Conservation (phyloP, 805 yeast species). For the Pichia cephalocereana region DNA sequence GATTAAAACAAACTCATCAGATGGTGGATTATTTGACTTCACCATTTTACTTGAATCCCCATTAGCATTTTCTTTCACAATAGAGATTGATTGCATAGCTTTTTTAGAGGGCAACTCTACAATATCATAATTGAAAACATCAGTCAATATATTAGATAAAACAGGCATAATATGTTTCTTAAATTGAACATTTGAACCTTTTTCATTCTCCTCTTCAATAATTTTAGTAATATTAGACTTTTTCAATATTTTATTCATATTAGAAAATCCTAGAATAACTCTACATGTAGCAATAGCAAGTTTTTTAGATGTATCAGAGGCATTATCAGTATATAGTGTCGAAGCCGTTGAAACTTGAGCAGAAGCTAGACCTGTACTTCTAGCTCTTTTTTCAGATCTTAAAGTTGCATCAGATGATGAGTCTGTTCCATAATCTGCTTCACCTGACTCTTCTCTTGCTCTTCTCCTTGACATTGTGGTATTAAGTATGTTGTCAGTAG, state of each 20-base stretch:
- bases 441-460: neutral
- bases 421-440: neutral
- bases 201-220: slow-evolving; percentile 22
- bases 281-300: slow-evolving; percentile 20
- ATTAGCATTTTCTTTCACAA: neutral
- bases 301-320: slow-evolving; percentile 13
- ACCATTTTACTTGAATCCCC: neutral
- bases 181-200: slow-evolving; percentile 21
- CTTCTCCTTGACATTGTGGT: neutral
- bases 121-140: slow-evolving; percentile 20
- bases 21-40: neutral
- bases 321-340: neutral
- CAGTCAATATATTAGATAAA: slow-evolving; percentile 9
- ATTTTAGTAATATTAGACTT: slow-evolving; percentile 20
- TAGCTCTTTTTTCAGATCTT: neutral
- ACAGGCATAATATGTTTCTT: slow-evolving; percentile 17
- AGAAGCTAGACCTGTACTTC: neutral
- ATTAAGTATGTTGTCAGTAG: too few species aligned
- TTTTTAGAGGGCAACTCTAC: slow-evolving; percentile 16
- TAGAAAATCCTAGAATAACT: slow-evolving; percentile 22
- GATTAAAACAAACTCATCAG: slow-evolving; percentile 20
- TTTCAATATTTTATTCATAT: slow-evolving; percentile 20
- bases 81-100: neutral
- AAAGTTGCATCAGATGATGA: neutral
- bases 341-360: neutral